These are phyloP conservation scores for Mycena capillaripes DNA, from an alignment of 768 basidiomycete genomes.

Conservation along the genomic window DNA sequence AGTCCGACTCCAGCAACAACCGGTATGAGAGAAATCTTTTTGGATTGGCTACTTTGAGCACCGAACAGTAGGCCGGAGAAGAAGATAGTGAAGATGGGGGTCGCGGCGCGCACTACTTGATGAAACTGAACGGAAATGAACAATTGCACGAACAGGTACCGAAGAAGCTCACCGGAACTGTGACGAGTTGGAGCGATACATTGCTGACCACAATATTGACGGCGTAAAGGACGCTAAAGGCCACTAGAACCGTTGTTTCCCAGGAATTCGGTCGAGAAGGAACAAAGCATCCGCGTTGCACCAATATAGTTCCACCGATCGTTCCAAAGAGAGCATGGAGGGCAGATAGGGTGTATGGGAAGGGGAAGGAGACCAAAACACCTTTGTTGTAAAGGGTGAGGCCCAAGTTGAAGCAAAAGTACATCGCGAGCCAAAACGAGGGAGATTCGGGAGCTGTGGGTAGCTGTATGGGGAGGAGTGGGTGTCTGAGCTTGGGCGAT, in stretches of 20 bases:
- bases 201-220: slow-evolving; percentile 97
- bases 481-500: slow-evolving; percentile 29
- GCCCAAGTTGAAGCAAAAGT: slow-evolving; percentile 92
- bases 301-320: slow-evolving; percentile 64
- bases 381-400: slow-evolving; percentile 97
- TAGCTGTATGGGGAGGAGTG: background rate
- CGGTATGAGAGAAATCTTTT: slow-evolving; percentile 82
- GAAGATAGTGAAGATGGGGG: slow-evolving; percentile 92
- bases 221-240: slow-evolving; percentile 93
- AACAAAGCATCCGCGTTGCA: slow-evolving; percentile 62
- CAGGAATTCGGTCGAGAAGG: slow-evolving; percentile 65
- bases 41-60: slow-evolving; percentile 68
- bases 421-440: slow-evolving; percentile 79
- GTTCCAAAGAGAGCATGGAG: slow-evolving; percentile 91
- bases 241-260: slow-evolving; percentile 74
- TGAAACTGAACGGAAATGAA: slow-evolving; percentile 76
- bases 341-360: slow-evolving; percentile 95
- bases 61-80: slow-evolving; percentile 81
- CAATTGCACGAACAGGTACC: background rate
- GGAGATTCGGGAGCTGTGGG: slow-evolving; percentile 39
- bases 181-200: slow-evolving; percentile 88
- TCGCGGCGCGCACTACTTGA: slow-evolving; percentile 94
- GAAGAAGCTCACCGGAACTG: slow-evolving; percentile 79
- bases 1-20: slow-evolving; percentile 93
- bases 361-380: slow-evolving; percentile 93